phyloP scores from a whole-genome alignment of 2,329 filamentous ascomycete genomes.

The Talaromyces sp. region DNA sequence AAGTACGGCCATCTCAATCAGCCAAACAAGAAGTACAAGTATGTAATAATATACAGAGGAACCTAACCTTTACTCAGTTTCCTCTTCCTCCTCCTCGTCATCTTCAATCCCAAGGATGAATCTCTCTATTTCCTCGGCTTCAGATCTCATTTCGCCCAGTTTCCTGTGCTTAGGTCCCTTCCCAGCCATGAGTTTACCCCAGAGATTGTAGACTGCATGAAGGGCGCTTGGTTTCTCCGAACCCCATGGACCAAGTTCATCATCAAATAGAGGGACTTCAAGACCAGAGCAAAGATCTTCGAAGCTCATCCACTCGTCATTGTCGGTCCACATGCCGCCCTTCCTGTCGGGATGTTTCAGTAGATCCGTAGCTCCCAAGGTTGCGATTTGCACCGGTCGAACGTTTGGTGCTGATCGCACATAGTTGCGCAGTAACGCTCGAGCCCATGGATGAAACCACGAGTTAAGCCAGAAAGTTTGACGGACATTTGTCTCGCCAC shows the following conservation, averaged over 20 bases:
- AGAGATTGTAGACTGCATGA: slow-evolving; percentile 41
- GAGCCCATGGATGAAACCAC: slow-evolving; percentile 51
- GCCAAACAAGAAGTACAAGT: background rate
- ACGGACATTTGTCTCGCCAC: slow-evolving; percentile 34
- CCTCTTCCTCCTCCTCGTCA: slow-evolving; percentile 18
- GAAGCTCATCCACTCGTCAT: slow-evolving; percentile 51
- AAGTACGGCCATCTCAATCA: background rate
- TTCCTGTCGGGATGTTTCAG: slow-evolving; percentile 53
- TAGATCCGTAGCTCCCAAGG: slow-evolving; percentile 48
- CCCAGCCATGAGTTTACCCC: slow-evolving; percentile 38
- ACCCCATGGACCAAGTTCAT: slow-evolving; percentile 46
- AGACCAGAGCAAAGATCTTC: slow-evolving; percentile 49
- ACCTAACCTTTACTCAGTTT: background rate
- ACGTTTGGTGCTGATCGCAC: slow-evolving; percentile 45
- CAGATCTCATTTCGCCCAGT: slow-evolving; percentile 19
- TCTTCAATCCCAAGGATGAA: slow-evolving; percentile 19
- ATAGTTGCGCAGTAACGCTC: slow-evolving; percentile 52
- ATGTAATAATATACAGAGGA: slow-evolving; percentile 2
- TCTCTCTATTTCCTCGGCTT: slow-evolving; percentile 20
- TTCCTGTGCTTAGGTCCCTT: slow-evolving; percentile 28
- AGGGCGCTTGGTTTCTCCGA: slow-evolving; percentile 34
- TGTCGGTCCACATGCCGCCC: slow-evolving; percentile 56
- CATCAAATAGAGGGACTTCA: slow-evolving; percentile 49
- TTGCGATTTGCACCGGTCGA: slow-evolving; percentile 44
- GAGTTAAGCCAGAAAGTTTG: slow-evolving; percentile 46